Evolutionary conservation across 2,329 filamentous ascomycete species (phyloP).

Genomic region (Fusarium pininemorale): DNA sequence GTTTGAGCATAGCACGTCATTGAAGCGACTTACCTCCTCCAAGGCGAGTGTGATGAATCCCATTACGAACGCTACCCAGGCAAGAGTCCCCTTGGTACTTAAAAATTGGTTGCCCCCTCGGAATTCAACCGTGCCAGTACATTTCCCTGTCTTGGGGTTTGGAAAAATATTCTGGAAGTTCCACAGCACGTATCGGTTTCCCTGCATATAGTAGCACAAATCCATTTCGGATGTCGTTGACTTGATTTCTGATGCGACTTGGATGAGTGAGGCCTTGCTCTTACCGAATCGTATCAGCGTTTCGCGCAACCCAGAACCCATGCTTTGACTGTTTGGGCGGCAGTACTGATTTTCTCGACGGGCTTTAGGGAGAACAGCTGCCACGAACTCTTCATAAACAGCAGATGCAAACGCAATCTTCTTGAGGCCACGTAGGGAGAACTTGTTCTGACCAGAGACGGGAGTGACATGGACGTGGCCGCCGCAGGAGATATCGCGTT

Average conservation of each 20-base stretch:
- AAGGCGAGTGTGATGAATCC: constrained; percentile 50
- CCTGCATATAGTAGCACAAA: constrained; percentile 51
- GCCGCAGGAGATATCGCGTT: constrained; percentile 49
- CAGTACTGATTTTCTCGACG: constrained; percentile 51
- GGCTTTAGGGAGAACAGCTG: constrained; percentile 44
- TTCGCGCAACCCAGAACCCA: constrained; percentile 44
- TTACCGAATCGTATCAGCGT: constrained; percentile 43
- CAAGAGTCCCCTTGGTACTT: constrained; percentile 49
- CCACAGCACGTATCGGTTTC: constrained; percentile 52
- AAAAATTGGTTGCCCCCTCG: constrained; percentile 53
- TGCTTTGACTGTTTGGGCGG: constrained; percentile 45
- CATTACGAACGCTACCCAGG: constrained; percentile 52
- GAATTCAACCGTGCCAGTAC: constrained; percentile 52
- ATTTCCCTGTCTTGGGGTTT: constrained; percentile 49
- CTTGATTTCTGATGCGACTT: constrained; percentile 45
- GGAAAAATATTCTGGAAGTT: constrained; percentile 53
- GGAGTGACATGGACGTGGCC: constrained; percentile 54
- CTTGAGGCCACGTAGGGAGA: constrained; percentile 48
- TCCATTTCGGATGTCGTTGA: constrained; percentile 42
- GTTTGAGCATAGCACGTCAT: not conserved
- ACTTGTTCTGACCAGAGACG: constrained; percentile 46
- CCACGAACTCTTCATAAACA: constrained; percentile 49
- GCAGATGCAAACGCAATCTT: constrained; percentile 50
- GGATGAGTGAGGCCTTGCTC: constrained; percentile 37
- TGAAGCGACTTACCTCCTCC: constrained; percentile 44